These are phyloP conservation scores for Capsaspora owczarzaki DNA, from an alignment of 78 protist species.

Conservation along the genomic window DNA sequence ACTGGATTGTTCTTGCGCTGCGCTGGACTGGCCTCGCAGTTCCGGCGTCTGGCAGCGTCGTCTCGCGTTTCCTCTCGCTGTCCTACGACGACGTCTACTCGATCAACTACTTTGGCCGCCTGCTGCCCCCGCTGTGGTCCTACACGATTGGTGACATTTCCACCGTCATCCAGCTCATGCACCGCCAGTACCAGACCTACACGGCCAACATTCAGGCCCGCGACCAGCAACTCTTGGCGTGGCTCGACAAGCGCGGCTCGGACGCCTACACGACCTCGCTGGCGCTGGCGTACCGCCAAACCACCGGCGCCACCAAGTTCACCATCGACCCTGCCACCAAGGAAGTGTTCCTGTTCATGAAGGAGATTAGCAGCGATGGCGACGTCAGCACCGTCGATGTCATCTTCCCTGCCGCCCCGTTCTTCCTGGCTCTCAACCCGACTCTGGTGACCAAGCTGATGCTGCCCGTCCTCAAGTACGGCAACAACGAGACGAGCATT, in stretches of 20 bases:
- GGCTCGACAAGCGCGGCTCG: no score
- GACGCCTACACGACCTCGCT: not conserved
- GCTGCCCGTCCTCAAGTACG: slow-evolving; percentile 26
- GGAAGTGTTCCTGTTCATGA: slow-evolving; percentile 21
- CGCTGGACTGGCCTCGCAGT: no score
- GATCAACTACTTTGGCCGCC: slow-evolving; percentile 3
- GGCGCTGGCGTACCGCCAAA: slow-evolving; percentile 10
- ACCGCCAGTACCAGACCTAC: no score
- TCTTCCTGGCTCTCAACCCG: not conserved
- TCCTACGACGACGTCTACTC: not conserved
- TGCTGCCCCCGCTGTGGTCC: not conserved
- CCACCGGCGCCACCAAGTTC: slow-evolving; percentile 1
- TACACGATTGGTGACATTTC: no score
- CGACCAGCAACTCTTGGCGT: no score
- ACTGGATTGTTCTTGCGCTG: not conserved
- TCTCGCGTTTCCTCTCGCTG: not conserved
- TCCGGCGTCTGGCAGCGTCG: no score
- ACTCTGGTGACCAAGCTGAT: not conserved
- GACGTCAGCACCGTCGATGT: slow-evolving; percentile 42
- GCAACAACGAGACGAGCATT: slow-evolving; percentile 20
- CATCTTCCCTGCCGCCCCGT: slow-evolving; percentile 38
- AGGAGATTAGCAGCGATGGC: slow-evolving; percentile 41
- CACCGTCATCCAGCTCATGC: no score
- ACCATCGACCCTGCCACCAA: not conserved
- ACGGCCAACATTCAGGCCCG: no score